phyloP scores from a whole-genome alignment of 352 stramenopile species.

The Phytophthora meadii region DNA sequence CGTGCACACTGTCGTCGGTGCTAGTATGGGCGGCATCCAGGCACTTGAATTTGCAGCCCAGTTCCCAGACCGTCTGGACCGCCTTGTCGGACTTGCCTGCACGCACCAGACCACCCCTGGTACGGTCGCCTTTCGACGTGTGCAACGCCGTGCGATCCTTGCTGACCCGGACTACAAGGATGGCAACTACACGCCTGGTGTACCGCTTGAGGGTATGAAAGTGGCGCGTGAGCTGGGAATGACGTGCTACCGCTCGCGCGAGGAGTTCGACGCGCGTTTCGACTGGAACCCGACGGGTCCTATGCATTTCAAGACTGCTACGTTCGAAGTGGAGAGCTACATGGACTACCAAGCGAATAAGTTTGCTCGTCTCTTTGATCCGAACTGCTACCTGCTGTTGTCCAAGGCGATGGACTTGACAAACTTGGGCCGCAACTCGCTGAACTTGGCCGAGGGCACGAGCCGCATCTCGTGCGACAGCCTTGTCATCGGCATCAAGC shows the following conservation, averaged over 20 bases:
- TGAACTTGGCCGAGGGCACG: slow-evolving; percentile 77
- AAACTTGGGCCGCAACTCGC: slow-evolving; percentile 73
- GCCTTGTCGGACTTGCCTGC: slow-evolving; percentile 81
- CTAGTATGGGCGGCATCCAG: slow-evolving; percentile 90
- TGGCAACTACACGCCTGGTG: slow-evolving; percentile 71
- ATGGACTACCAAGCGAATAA: slow-evolving; percentile 91
- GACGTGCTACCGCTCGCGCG: slow-evolving; percentile 89
- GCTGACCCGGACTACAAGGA: slow-evolving; percentile 82
- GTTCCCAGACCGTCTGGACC: slow-evolving; percentile 78
- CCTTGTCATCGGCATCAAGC: slow-evolving; percentile 83
- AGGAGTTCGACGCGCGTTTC: slow-evolving; percentile 88
- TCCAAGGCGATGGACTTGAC: slow-evolving; percentile 91
- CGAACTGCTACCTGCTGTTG: slow-evolving; percentile 90
- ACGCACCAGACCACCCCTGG: slow-evolving; percentile 88
- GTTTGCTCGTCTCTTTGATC: slow-evolving; percentile 85
- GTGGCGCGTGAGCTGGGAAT: slow-evolving; percentile 87
- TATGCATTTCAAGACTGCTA: slow-evolving; percentile 76
- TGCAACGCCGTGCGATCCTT: slow-evolving; percentile 86
- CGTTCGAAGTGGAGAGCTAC: slow-evolving; percentile 91
- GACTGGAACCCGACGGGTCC: slow-evolving; percentile 84
- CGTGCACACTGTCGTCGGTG: slow-evolving; percentile 86
- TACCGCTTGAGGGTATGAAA: slow-evolving; percentile 80
- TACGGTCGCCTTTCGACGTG: slow-evolving; percentile 84
- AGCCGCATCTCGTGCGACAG: slow-evolving; percentile 72
- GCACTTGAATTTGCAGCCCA: slow-evolving; percentile 88